These are phyloP conservation scores for Boehmeria nivea DNA, from an alignment of 306 rosid genomes.

Conservation along the genomic window DNA sequence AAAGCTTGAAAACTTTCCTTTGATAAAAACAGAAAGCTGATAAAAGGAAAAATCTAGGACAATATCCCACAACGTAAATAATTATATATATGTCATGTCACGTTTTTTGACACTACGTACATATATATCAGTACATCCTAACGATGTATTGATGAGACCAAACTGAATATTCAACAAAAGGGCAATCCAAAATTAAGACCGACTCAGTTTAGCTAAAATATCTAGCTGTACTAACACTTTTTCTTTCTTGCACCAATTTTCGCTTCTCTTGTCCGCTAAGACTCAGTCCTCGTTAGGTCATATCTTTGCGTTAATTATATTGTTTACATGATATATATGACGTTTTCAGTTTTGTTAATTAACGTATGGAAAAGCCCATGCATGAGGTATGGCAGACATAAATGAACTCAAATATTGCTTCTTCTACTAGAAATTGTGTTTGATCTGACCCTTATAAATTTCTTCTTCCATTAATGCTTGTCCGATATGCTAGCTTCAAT, in stretches of 20 bases:
- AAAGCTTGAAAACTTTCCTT: background rate
- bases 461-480: too few relatives aligned
- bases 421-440: too few relatives aligned
- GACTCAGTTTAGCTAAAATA: background rate
- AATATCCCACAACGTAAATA: background rate
- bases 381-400: background rate
- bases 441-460: too few relatives aligned
- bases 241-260: slow-evolving; percentile 22
- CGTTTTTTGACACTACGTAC: background rate
- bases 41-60: background rate
- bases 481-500: too few relatives aligned
- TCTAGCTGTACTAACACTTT: background rate
- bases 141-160: background rate
- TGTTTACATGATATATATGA: background rate
- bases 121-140: too few relatives aligned
- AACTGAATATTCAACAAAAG: background rate
- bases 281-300: background rate
- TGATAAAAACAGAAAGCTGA: background rate
- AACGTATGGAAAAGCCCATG: background rate
- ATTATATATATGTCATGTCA: background rate
- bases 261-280: slow-evolving; percentile 5
- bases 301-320: background rate
- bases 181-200: background rate
- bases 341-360: background rate
- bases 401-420: slow-evolving; percentile 6